Evolutionary conservation across 73 alveolate species (phyloP).

Genomic region (Uronychia binucleata): DNA sequence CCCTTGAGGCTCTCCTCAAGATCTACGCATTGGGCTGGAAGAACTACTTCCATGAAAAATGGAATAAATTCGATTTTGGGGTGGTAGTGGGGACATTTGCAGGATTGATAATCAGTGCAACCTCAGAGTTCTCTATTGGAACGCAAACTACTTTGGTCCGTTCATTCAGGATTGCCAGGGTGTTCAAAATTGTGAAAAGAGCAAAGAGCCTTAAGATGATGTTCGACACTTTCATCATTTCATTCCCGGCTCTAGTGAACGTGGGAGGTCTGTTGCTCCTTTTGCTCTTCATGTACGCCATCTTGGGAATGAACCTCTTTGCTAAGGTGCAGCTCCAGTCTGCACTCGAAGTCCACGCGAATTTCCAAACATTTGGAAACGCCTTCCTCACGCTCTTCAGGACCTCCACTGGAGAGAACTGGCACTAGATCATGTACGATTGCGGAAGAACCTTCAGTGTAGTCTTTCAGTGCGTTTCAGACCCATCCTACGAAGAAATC

Average conservation of each 20-base stretch:
- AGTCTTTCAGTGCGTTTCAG: constrained; percentile 8
- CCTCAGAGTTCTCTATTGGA: constrained; percentile 12
- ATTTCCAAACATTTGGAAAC: constrained; percentile 23
- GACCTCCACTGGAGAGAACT: constrained; percentile 44
- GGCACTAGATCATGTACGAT: constrained; percentile 44
- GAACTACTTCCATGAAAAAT: constrained; percentile 30
- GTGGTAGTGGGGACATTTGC: constrained; percentile 38
- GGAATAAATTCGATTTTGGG: constrained; percentile 61
- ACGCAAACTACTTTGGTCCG: constrained; percentile 19
- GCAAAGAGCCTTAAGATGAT: constrained; percentile 6
- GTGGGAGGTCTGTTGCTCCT: constrained; percentile 62
- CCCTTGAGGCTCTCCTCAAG: constrained; percentile 60
- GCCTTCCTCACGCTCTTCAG: constrained; percentile 30
- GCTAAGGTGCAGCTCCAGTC: constrained; percentile 32
- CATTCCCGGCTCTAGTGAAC: constrained; percentile 65
- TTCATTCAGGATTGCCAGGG: constrained; percentile 28
- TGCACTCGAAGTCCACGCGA: constrained; percentile 8
- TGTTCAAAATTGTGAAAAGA: constrained; percentile 22
- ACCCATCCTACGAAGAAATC: not conserved
- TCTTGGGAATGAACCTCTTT: constrained; percentile 62
- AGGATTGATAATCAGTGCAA: not conserved
- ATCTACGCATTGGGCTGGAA: constrained; percentile 52
- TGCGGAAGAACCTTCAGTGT: not conserved
- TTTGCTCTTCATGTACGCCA: constrained; percentile 60
- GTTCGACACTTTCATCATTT: constrained; percentile 29